phyloP scores from a whole-genome alignment of 352 stramenopile species.

The Pythium chondricola region DNA sequence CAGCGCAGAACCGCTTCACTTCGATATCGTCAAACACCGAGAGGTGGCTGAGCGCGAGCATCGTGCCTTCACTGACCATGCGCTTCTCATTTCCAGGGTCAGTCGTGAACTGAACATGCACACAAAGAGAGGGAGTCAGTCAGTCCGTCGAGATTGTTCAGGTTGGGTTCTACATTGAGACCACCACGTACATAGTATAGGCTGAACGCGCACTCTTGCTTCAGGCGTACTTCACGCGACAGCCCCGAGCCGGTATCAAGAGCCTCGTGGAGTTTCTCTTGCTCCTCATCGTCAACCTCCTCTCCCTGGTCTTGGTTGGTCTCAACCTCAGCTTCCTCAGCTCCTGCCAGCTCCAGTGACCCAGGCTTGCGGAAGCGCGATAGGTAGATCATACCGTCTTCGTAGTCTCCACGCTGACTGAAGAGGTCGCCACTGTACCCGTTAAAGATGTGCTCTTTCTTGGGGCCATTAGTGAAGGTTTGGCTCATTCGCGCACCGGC shows the following conservation, averaged over 20 bases:
- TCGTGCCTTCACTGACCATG: conserved; percentile 72
- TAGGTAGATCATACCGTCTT: conserved; percentile 86
- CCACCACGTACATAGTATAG: conserved; percentile 61
- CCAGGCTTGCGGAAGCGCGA: conserved; percentile 69
- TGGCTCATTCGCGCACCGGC: conserved; percentile 20
- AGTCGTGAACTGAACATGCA: conserved; percentile 43
- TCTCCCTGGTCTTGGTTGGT: conserved; percentile 29
- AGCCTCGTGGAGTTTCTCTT: conserved; percentile 47
- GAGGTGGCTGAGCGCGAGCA: conserved; percentile 66
- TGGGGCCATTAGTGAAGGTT: conserved; percentile 19
- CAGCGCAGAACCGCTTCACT: conserved; percentile 78
- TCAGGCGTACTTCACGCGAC: conserved; percentile 57
- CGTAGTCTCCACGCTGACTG: conserved; percentile 74
- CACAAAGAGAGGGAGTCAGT: background rate
- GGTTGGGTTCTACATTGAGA: too few relatives aligned
- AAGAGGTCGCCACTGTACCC: conserved; percentile 79
- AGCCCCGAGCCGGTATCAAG: conserved; percentile 33
- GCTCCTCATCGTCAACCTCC: conserved; percentile 36
- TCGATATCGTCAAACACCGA: conserved; percentile 76
- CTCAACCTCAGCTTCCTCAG: conserved; percentile 15
- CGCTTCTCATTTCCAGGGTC: conserved; percentile 54
- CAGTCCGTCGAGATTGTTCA: background rate
- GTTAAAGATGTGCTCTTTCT: conserved; percentile 45
- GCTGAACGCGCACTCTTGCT: conserved; percentile 77
- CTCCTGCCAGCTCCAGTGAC: conserved; percentile 21